phyloP scores from a whole-genome alignment of 345 rosid species.

The Adansonia digitata region DNA sequence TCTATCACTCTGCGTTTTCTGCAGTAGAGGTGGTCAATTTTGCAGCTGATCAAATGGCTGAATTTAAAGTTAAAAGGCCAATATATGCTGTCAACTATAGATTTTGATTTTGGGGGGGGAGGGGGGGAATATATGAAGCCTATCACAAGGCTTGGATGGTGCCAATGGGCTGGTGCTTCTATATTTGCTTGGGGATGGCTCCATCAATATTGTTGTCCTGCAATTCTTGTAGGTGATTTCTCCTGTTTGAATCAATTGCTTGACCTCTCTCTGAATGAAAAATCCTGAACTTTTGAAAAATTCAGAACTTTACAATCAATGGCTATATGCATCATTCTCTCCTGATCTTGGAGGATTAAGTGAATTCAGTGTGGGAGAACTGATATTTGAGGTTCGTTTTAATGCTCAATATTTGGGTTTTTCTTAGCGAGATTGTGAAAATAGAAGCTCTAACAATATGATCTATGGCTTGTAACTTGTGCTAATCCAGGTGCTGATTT shows the following conservation, averaged over 20 bases:
- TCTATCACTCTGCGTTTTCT: conserved; percentile 13
- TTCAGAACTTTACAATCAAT: background rate
- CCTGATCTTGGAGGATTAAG: background rate
- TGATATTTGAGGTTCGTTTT: background rate
- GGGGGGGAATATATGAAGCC: conserved; percentile 12
- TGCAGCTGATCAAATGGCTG: conserved; percentile 16
- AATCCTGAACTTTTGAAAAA: too few relatives aligned
- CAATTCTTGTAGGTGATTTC: conserved; percentile 15
- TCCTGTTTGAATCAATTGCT: background rate
- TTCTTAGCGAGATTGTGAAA: too few relatives aligned
- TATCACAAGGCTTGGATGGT: conserved; percentile 14
- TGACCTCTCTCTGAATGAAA: too few relatives aligned
- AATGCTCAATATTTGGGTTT: too few relatives aligned
- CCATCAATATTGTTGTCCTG: conserved; percentile 11
- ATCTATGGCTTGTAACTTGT: too few relatives aligned
- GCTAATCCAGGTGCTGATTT: background rate
- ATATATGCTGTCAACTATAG: background rate
- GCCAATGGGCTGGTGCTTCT: conserved; percentile 19
- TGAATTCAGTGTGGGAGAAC: background rate
- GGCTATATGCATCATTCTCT: background rate
- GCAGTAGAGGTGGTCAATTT: conserved; percentile 13
- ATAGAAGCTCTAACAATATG: too few relatives aligned
- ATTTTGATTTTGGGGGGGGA: conserved; percentile 13
- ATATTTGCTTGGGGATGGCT: conserved; percentile 18
- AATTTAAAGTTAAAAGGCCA: conserved; percentile 10